Percentiles rank a stretch among this genome's conserved stretches.
These are phyloP conservation scores for Ceratobasidium sp. DNA, from an alignment of 1,284 basidiomycete genomes.

Conservation along the genomic window DNA sequence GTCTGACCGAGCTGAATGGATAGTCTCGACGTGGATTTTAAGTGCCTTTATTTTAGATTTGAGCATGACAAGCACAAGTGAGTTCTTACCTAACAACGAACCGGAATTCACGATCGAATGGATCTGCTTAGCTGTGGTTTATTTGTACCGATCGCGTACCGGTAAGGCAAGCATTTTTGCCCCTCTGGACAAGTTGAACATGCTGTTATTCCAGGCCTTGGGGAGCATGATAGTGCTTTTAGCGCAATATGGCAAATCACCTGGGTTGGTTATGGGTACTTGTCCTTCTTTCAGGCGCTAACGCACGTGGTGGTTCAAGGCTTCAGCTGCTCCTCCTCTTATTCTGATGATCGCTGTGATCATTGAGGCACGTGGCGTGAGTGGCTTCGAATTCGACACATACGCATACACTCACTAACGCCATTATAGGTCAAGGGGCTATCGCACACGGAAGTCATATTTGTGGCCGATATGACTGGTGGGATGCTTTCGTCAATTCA, in stretches of 20 bases:
- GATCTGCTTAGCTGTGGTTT: neutral
- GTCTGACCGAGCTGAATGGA: neutral
- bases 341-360: neutral
- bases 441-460: neutral
- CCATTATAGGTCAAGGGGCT: neutral
- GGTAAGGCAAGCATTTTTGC: neutral
- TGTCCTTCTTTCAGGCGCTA: neutral
- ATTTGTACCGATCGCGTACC: neutral
- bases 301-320: neutral
- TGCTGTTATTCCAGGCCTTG: neutral
- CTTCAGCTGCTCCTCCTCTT: slow-evolving; percentile 16
- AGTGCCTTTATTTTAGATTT: slow-evolving; percentile 10
- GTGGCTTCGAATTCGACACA: neutral
- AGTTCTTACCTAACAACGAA: neutral
- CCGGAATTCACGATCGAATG: neutral
- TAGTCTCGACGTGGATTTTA: slow-evolving; percentile 5
- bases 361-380: neutral
- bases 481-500: too few relatives aligned
- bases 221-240: neutral
- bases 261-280: neutral
- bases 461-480: slow-evolving; percentile 2
- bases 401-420: neutral
- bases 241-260: slow-evolving; percentile 14
- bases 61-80: slow-evolving; percentile 7
- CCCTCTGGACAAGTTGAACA: neutral